Evolutionary conservation across 2,329 filamentous ascomycete species (phyloP).

Genomic region (Paecilomyces dactylethromorphus): DNA sequence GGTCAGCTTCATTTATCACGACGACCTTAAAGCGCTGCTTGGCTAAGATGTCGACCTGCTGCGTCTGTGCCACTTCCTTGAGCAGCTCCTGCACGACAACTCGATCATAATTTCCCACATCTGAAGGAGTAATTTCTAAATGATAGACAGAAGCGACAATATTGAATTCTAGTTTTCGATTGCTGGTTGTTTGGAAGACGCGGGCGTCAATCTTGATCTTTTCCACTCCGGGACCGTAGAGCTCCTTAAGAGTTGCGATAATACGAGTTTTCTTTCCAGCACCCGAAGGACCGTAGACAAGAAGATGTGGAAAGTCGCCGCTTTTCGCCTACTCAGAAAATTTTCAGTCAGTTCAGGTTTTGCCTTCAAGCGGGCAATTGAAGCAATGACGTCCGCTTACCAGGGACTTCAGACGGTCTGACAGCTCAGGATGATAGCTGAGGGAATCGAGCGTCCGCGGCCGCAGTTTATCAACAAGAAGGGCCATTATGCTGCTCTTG

Average conservation of each 20-base stretch:
- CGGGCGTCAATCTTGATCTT: conserved; percentile 99
- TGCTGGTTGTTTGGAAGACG: conserved; percentile 90
- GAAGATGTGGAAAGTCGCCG: conserved; percentile 94
- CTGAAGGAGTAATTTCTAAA: conserved; percentile 94
- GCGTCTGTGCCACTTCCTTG: conserved; percentile 97
- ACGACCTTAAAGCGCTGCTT: conserved; percentile 96
- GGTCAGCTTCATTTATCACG: conserved; percentile 97
- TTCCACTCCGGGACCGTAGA: conserved; percentile 94
- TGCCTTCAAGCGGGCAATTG: conserved; percentile 1
- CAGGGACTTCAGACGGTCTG: conserved; percentile 75
- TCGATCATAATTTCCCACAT: conserved; percentile 92
- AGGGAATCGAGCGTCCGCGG: conserved; percentile 50
- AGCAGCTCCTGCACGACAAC: conserved; percentile 93
- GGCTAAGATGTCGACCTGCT: conserved; percentile 91
- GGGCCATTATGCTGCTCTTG: conserved; percentile 45
- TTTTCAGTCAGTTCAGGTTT: conserved; percentile 5
- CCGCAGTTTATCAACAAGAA: conserved; percentile 60
- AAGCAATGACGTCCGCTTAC: conserved; percentile 45
- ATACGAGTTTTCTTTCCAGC: conserved; percentile 98
- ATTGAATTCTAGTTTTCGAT: conserved; percentile 98
- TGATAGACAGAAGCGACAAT: conserved; percentile 97
- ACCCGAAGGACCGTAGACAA: conserved; percentile 93
- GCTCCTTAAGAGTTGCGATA: conserved; percentile 86
- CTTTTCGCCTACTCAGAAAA: conserved; percentile 67
- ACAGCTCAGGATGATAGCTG: conserved; percentile 84